Conservation (phyloP, 192 early-diverging fungal genomes). For the Backusella luteola region DNA sequence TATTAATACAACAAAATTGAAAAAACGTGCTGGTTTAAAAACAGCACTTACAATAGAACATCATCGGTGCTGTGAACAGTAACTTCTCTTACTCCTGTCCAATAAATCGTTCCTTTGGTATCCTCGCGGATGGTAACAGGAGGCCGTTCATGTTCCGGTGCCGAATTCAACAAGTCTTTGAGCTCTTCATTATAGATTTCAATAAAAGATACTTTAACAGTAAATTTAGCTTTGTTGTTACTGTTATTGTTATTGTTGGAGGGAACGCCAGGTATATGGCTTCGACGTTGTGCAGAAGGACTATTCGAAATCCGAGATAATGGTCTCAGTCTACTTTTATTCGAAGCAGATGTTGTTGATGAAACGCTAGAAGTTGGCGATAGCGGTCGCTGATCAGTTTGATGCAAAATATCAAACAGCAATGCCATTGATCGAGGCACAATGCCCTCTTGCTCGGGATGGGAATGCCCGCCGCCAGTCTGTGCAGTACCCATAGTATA, state of each 20-base stretch:
- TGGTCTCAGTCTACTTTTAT: slow-evolving; percentile 30
- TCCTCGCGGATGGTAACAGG: slow-evolving; percentile 79
- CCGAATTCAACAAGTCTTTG: slow-evolving; percentile 79
- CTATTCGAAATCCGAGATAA: slow-evolving; percentile 17
- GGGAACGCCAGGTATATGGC: background rate
- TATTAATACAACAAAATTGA: slow-evolving; percentile 6
- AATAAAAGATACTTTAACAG: slow-evolving; percentile 80
- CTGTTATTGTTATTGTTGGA: background rate
- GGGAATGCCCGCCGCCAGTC: slow-evolving; percentile 20
- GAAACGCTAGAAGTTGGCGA: slow-evolving; percentile 87
- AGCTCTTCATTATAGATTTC: slow-evolving; percentile 98
- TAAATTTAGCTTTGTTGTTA: slow-evolving; percentile 18
- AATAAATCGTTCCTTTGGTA: slow-evolving; percentile 79
- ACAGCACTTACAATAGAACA: slow-evolving; percentile 57
- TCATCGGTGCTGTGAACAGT: slow-evolving; percentile 64
- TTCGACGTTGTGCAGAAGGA: background rate
- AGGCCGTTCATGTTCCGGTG: slow-evolving; percentile 51
- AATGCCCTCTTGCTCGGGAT: slow-evolving; percentile 43
- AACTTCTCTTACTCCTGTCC: slow-evolving; percentile 80
- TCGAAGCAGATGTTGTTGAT: slow-evolving; percentile 44
- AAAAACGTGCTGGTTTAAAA: background rate
- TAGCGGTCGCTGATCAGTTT: slow-evolving; percentile 90
- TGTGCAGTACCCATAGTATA: slow-evolving; percentile 90
- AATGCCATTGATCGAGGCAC: slow-evolving; percentile 71
- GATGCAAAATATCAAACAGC: slow-evolving; percentile 51